These are phyloP conservation scores for Tulasnella sp. DNA, from an alignment of 768 basidiomycete genomes.

Conservation along the genomic window DNA sequence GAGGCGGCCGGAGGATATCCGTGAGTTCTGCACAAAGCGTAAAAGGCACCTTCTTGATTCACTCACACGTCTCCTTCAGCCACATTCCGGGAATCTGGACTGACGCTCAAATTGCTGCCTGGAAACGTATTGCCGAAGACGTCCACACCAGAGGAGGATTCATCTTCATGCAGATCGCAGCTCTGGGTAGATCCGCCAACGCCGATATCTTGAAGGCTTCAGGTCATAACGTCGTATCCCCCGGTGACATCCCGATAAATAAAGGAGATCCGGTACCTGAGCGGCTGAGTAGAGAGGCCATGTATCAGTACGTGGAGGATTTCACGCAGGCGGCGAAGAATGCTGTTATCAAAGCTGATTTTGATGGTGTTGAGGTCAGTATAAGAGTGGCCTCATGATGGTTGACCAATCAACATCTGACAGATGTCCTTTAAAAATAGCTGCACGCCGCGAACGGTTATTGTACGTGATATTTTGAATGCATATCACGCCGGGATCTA, in stretches of 20 bases:
- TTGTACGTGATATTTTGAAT: background rate
- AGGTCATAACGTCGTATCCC: slow-evolving; percentile 17
- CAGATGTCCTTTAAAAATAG: background rate
- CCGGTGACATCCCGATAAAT: background rate
- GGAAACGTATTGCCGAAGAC: slow-evolving; percentile 26
- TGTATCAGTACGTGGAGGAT: slow-evolving; percentile 19
- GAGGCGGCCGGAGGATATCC: slow-evolving; percentile 13
- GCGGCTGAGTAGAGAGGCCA: slow-evolving; percentile 22
- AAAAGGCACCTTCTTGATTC: slow-evolving; percentile 36
- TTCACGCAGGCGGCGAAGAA: slow-evolving; percentile 25
- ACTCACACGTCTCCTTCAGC: slow-evolving; percentile 22
- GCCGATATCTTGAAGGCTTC: background rate
- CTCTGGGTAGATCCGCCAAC: slow-evolving; percentile 24
- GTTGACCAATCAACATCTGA: no score
- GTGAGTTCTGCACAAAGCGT: no score
- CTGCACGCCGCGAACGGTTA: background rate
- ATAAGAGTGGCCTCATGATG: no score
- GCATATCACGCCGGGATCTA: background rate
- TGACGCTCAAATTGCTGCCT: slow-evolving; percentile 26
- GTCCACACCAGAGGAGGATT: slow-evolving; percentile 26
- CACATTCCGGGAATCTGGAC: slow-evolving; percentile 26
- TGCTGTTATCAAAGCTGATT: slow-evolving; percentile 26
- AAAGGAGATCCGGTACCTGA: slow-evolving; percentile 1
- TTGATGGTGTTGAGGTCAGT: slow-evolving; percentile 27
- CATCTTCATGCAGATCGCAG: slow-evolving; percentile 29